phyloP scores from a whole-genome alignment of 2,329 filamentous ascomycete species.

The Bipolaris victoriae region DNA sequence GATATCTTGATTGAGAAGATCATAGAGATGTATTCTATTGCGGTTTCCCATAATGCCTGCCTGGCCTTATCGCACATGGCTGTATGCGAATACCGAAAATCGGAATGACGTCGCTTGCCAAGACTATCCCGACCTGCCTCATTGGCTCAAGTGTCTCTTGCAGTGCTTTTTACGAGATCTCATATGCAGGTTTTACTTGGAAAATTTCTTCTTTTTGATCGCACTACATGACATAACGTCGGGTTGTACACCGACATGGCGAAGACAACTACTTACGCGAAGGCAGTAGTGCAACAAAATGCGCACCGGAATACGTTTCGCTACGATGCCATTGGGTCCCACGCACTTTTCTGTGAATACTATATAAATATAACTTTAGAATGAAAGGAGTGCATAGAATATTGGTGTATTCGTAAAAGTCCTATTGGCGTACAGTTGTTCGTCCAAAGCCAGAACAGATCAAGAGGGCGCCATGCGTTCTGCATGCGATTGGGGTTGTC shows the following conservation, averaged over 20 bases:
- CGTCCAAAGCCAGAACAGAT: background rate
- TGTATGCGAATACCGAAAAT: slow-evolving; percentile 21
- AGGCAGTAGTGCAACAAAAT: background rate
- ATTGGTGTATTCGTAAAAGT: background rate
- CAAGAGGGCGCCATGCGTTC: background rate
- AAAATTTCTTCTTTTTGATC: background rate
- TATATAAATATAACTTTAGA: background rate
- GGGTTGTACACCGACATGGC: background rate
- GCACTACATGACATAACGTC: background rate
- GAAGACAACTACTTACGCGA: background rate
- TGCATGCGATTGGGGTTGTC: background rate
- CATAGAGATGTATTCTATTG: slow-evolving; percentile 14
- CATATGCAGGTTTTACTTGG: no score
- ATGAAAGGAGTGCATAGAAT: background rate
- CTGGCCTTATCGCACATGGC: slow-evolving; percentile 24
- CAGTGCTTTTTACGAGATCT: no score
- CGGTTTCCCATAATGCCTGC: slow-evolving; percentile 19
- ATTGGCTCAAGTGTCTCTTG: slow-evolving; percentile 2
- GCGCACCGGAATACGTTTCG: no score
- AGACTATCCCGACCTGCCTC: slow-evolving; percentile 25
- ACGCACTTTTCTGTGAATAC: background rate
- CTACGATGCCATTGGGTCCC: background rate
- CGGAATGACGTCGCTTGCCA: slow-evolving; percentile 33
- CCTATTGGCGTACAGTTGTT: background rate
- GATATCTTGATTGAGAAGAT: background rate